Percentiles rank a stretch among this genome's conserved stretches.
Conservation (phyloP, 108 stramenopile genomes). For the Skeletonema costatum region DNA sequence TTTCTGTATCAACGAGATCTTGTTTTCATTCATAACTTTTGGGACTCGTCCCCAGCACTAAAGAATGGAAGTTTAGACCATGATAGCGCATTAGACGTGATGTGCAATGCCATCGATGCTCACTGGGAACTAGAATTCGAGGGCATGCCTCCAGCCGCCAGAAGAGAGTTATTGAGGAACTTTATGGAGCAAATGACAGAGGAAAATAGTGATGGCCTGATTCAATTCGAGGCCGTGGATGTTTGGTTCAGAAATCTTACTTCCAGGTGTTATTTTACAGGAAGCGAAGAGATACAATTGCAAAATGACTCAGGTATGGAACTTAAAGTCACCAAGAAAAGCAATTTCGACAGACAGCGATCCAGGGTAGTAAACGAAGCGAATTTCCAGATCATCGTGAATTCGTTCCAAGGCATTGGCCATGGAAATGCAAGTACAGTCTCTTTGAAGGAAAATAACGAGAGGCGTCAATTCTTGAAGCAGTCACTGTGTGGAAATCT, state of each 20-base stretch:
- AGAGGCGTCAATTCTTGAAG: not conserved
- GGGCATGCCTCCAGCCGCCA: not conserved
- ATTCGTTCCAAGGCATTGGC: slow-evolving; percentile 8
- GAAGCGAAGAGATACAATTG: slow-evolving; percentile 14
- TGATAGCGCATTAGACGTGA: not conserved
- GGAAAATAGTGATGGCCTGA: not conserved
- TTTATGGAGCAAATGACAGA: not conserved
- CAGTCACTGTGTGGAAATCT: not conserved
- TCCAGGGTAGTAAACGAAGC: not conserved
- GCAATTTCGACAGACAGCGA: not conserved
- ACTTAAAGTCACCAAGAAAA: not conserved
- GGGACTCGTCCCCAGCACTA: not conserved
- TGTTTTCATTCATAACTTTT: not conserved
- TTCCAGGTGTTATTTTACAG: slow-evolving; percentile 14
- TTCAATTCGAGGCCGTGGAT: slow-evolving; percentile 4
- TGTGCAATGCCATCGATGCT: not conserved
- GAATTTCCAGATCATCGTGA: not conserved
- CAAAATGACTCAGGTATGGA: slow-evolving; percentile 19
- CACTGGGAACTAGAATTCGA: not conserved
- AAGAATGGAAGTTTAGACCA: not conserved
- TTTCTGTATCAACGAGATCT: not conserved
- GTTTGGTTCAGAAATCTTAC: not conserved
- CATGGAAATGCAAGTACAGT: slow-evolving; percentile 4
- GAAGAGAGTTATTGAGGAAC: not conserved
- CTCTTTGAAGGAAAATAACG: not conserved